phyloP scores from a whole-genome alignment of 371 early-diverging fungal species.

The Mitosporidium daphniae region DNA sequence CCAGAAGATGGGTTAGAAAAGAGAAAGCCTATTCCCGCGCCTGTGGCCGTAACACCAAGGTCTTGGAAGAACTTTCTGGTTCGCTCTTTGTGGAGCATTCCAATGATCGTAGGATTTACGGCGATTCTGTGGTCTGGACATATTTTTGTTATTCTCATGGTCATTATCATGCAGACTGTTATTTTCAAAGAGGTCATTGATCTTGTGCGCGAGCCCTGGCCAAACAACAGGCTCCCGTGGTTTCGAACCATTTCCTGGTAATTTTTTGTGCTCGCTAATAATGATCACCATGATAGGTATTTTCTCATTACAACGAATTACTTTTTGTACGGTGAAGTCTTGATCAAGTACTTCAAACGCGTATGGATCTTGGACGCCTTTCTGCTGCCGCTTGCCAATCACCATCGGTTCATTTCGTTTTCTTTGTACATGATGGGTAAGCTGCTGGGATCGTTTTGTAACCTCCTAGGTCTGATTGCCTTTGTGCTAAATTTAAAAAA shows the following conservation, averaged over 20 bases:
- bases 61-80: constrained; percentile 15
- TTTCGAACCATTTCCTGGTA: constrained; percentile 45
- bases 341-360: constrained; percentile 43
- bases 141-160: constrained; percentile 30
- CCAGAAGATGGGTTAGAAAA: too few species aligned
- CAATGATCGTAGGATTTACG: constrained; percentile 50
- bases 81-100: constrained; percentile 34
- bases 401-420: constrained; percentile 69
- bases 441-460: too few species aligned
- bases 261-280: too few species aligned
- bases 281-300: too few species aligned
- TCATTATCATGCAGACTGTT: constrained; percentile 28
- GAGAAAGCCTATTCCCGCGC: too few species aligned
- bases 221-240: constrained; percentile 48
- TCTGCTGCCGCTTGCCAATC: constrained; percentile 36
- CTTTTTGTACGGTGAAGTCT: constrained; percentile 57
- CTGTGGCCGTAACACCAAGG: too few species aligned
- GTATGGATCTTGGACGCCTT: constrained; percentile 33
- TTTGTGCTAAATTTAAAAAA: constrained; percentile 66
- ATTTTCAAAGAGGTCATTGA: constrained; percentile 60
- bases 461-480: constrained; percentile 40
- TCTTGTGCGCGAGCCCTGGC: constrained; percentile 36
- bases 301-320: constrained; percentile 38
- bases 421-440: constrained; percentile 40
- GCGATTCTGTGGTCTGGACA: constrained; percentile 28